Percentiles rank a stretch among this genome's conserved stretches.
Evolutionary conservation across 805 yeast species (phyloP).

Genomic region (Cephaloascus fragrans): DNA sequence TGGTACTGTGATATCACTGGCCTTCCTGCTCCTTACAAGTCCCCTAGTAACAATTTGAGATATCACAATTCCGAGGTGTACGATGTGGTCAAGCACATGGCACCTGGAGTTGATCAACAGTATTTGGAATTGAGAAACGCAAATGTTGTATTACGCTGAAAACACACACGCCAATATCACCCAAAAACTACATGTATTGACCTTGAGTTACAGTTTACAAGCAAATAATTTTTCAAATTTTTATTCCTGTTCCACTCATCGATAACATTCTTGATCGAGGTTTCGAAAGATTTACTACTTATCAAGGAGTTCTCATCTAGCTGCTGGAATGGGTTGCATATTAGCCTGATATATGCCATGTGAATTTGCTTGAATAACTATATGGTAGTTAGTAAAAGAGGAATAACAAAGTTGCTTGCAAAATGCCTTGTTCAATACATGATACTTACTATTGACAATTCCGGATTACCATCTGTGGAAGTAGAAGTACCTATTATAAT

Average conservation of each 20-base stretch:
- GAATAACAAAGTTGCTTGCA: background rate
- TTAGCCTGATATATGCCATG: slow-evolving; percentile 40
- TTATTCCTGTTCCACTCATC: background rate
- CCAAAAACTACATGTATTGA: too few species aligned
- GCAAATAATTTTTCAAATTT: too few species aligned
- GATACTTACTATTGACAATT: slow-evolving; percentile 8
- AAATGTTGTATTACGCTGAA: slow-evolving; percentile 63
- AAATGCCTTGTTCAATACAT: slow-evolving; percentile 1
- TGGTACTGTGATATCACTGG: slow-evolving; percentile 94
- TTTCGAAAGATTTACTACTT: slow-evolving; percentile 5
- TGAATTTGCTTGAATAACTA: slow-evolving; percentile 33
- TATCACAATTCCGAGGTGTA: slow-evolving; percentile 80
- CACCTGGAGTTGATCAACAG: slow-evolving; percentile 90
- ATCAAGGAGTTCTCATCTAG: slow-evolving; percentile 12
- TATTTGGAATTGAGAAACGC: slow-evolving; percentile 83
- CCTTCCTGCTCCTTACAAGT: slow-evolving; percentile 62
- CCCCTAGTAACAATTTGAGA: slow-evolving; percentile 66
- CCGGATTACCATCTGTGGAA: slow-evolving; percentile 15
- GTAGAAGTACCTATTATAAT: slow-evolving; percentile 46
- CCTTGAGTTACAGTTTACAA: too few species aligned
- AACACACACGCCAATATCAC: too few species aligned
- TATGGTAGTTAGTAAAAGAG: background rate
- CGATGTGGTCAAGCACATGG: slow-evolving; percentile 65
- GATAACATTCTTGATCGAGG: background rate
- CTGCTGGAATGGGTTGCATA: slow-evolving; percentile 55